Percentiles rank a stretch among this genome's conserved stretches.
These are phyloP conservation scores for Periconia sp. DNA, from an alignment of 2,329 filamentous ascomycete genomes.

Conservation along the genomic window DNA sequence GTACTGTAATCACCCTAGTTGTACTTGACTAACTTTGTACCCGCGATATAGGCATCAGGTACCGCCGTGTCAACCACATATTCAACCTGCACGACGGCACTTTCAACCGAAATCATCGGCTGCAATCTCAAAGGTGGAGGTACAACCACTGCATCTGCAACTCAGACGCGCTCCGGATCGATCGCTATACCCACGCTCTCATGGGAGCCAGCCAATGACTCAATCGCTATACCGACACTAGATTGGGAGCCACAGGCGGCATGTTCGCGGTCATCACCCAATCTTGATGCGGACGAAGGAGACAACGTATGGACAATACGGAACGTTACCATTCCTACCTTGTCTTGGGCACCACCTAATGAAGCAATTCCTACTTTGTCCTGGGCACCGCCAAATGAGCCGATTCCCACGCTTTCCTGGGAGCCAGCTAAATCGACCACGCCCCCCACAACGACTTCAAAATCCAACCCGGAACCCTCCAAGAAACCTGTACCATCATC, in stretches of 20 bases:
- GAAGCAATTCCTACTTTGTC: not conserved
- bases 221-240: not conserved
- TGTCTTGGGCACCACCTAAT: not conserved
- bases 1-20: too few relatives aligned
- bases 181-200: conserved; percentile 6
- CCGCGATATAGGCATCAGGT: too few relatives aligned
- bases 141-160: conserved; percentile 9
- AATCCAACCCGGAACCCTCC: not conserved
- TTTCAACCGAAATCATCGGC: conserved; percentile 16
- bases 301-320: not conserved
- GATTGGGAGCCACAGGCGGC: not conserved
- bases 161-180: not conserved
- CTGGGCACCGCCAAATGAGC: too few relatives aligned
- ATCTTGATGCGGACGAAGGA: not conserved
- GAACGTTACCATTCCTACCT: not conserved
- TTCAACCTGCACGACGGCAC: conserved; percentile 17
- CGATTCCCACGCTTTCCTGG: not conserved
- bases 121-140: conserved; percentile 13
- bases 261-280: not conserved
- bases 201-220: conserved; percentile 1
- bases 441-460: not conserved
- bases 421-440: not conserved
- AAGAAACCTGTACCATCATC: not conserved
- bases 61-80: conserved; percentile 14
- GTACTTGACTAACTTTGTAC: too few relatives aligned